Conservation (phyloP, 352 stramenopile genomes). For the Phytophthora brassicae region DNA sequence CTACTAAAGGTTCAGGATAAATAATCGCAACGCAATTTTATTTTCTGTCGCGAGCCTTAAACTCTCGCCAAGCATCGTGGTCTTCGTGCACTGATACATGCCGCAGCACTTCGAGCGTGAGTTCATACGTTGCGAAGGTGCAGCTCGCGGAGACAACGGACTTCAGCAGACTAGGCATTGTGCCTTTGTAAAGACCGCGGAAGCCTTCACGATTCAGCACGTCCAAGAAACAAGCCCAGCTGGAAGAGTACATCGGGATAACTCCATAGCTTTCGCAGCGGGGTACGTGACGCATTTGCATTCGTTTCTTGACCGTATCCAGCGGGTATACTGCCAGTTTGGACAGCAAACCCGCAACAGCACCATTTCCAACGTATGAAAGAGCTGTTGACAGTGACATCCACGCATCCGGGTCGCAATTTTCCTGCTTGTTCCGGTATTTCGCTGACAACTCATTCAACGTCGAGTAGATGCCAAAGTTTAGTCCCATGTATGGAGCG, state of each 20-base stretch:
- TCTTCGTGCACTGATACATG: conserved; percentile 20
- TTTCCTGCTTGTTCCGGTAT: conserved; percentile 17
- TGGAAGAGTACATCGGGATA: conserved; percentile 67
- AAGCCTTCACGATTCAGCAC: conserved; percentile 70
- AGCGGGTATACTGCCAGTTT: conserved; percentile 94
- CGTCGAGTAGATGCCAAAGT: conserved; percentile 92
- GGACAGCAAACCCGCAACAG: conserved; percentile 85
- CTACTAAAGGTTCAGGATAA: conserved; percentile 2
- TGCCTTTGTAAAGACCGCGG: conserved; percentile 79
- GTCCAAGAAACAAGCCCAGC: conserved; percentile 58
- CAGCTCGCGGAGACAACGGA: conserved; percentile 75
- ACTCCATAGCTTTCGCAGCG: conserved; percentile 62
- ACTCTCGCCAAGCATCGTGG: conserved; percentile 15
- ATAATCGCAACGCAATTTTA: conserved; percentile 7
- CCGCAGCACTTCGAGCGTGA: conserved; percentile 47
- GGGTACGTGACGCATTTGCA: conserved; percentile 88
- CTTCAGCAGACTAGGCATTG: conserved; percentile 76
- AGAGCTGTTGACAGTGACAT: conserved; percentile 38
- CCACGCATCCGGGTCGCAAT: conserved; percentile 7
- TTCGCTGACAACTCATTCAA: conserved; percentile 44
- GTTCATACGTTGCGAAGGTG: conserved; percentile 80
- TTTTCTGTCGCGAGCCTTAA: conserved; percentile 10
- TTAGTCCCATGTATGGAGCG: conserved; percentile 95
- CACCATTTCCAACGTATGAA: conserved; percentile 77
- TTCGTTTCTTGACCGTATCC: conserved; percentile 96